Base-by-base conservation (phyloP, 2,329 filamentous ascomycete species). In the Sarocladium oryzae region DNA sequence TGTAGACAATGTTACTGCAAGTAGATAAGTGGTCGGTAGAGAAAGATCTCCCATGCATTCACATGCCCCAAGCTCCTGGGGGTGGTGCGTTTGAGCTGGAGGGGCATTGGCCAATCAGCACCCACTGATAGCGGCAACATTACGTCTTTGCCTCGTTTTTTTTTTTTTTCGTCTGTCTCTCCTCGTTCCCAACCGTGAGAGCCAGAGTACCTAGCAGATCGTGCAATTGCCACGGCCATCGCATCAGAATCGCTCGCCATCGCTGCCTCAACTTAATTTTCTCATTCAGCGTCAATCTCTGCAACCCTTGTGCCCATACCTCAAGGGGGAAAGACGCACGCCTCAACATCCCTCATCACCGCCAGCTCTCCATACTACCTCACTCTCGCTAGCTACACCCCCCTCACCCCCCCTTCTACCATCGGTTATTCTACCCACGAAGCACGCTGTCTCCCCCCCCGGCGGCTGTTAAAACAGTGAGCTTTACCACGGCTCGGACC, bases 21-120 rank as follows among this genome's bases (percentile, higher is more conserved):
- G n/a, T n/a, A n/a, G n/a, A n/a, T n/a, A n/a, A n/a, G n/a, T n/a
- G n/a, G n/a, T n/a, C n/a, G n/a, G n/a, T n/a, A n/a, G n/a, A n/a
- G n/a, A n/a, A 5, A 28, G 41, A 32, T 28, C 16, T 45, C 41
- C 16, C 16, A 16, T 20, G 9, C 21, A 6, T 35, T 48, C 26
- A 32, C 26, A 32, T 32, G 36, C 35, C 33, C n/a, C 41, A 18
- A 35, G 35, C 26, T 30, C 5, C 21, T 24, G 48, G 48, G 48
- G 16, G 15, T 10, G 20, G n/a, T 9, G 49, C 13, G 49, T 13
- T 36, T 33, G 35, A 21, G 32, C 30, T 58, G 55, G 59, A 56
- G 54, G 55, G 53, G 58, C 58, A 65, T 66, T 65, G 63, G 26
- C 63, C 63, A 66, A 65, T 65, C 61, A 64, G 49, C 55, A 50